Conservation (phyloP, 768 basidiomycete species). For the Lentinula guzmanii region DNA sequence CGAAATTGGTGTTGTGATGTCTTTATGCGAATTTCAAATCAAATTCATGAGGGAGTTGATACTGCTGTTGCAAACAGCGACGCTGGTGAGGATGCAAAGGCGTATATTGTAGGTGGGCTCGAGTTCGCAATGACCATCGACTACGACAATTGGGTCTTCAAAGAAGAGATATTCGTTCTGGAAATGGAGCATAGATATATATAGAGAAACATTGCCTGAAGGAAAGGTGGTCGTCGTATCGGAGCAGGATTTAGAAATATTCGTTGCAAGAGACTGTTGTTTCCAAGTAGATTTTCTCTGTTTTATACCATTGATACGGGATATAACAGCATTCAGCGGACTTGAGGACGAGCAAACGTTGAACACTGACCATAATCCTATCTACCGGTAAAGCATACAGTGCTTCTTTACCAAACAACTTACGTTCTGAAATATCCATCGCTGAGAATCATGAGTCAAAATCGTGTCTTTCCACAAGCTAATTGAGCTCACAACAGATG, state of each 20-base stretch:
- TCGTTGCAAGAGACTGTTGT: neutral
- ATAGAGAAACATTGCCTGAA: neutral
- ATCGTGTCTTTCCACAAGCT: too few relatives aligned
- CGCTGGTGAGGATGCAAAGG: conserved; percentile 28
- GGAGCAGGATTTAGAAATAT: conserved; percentile 4
- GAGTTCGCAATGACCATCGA: conserved; percentile 19
- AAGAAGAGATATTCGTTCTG: conserved; percentile 19
- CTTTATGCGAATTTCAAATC: conserved; percentile 28
- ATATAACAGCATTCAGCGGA: too few relatives aligned
- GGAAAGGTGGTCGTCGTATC: neutral
- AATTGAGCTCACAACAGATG: too few relatives aligned
- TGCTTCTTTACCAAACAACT: too few relatives aligned
- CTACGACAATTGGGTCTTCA: conserved; percentile 23
- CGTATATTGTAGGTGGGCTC: conserved; percentile 22
- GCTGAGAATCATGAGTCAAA: too few relatives aligned
- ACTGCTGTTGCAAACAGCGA: conserved; percentile 23
- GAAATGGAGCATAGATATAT: conserved; percentile 1
- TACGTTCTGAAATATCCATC: too few relatives aligned
- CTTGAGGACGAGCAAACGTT: too few relatives aligned
- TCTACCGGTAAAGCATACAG: too few relatives aligned
- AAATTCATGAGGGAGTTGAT: conserved; percentile 27
- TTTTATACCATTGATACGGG: too few relatives aligned
- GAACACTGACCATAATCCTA: too few relatives aligned
- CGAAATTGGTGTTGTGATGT: conserved; percentile 23
- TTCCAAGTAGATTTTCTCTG: too few relatives aligned